Evolutionary conservation across 192 early-diverging fungal species (phyloP).

Genomic region (Backusella parvicylindrica): DNA sequence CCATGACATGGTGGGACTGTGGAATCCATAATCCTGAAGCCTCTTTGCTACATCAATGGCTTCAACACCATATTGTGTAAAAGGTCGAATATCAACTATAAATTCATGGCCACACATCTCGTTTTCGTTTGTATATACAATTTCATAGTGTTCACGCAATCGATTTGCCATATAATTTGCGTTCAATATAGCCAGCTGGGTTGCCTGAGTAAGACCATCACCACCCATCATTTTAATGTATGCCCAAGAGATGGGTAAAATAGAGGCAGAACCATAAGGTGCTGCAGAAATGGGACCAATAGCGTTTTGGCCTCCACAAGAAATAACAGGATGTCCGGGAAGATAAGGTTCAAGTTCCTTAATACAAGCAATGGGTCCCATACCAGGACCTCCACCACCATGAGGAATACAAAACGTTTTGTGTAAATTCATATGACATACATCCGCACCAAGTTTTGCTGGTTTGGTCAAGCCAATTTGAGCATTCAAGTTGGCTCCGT

Average conservation of each 20-base stretch:
- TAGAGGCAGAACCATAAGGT: conserved; percentile 95
- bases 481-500: conserved; percentile 90
- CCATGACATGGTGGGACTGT: conserved; percentile 99
- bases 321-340: conserved; percentile 84
- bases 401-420: conserved; percentile 99
- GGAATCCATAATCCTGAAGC: conserved; percentile 98
- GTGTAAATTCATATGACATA: conserved; percentile 99
- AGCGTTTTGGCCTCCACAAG: conserved; percentile 66
- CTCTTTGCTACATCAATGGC: conserved; percentile 99
- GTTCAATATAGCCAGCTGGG: conserved; percentile 89
- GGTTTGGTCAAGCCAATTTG: conserved; percentile 82
- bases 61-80: conserved; percentile 75
- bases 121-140: conserved; percentile 88
- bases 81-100: conserved; percentile 94
- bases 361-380: conserved; percentile 93
- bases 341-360: conserved; percentile 87
- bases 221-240: conserved; percentile 99
- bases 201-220: conserved; percentile 82
- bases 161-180: conserved; percentile 98
- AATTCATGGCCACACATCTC: conserved; percentile 99
- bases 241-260: conserved; percentile 98
- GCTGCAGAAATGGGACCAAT: conserved; percentile 96
- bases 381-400: conserved; percentile 97
- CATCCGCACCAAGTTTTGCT: conserved; percentile 96
- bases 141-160: conserved; percentile 88